Conservation (phyloP, 208 protist genomes). For the Polymyxa betae region DNA sequence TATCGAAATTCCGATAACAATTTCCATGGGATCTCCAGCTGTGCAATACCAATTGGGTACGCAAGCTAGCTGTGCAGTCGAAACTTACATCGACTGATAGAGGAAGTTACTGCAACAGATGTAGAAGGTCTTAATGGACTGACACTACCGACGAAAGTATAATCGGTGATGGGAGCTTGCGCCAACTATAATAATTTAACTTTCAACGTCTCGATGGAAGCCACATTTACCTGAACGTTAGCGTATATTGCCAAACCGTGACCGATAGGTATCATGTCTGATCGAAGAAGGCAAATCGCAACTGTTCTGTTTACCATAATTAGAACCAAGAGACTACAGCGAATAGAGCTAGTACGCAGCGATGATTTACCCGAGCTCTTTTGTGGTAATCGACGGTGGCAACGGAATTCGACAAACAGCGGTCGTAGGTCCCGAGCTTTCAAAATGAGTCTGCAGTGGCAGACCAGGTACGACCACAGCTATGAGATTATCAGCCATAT, state of each 20-base stretch:
- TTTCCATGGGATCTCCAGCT: slow-evolving; percentile 22
- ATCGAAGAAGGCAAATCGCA: neutral
- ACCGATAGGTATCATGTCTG: neutral
- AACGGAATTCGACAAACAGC: slow-evolving; percentile 46
- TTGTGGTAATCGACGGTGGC: neutral
- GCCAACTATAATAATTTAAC: neutral
- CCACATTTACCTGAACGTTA: neutral
- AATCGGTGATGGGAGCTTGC: neutral
- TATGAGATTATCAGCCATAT: slow-evolving; percentile 30
- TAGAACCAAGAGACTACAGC: too few species aligned
- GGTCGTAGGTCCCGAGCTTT: neutral
- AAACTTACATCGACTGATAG: slow-evolving; percentile 8
- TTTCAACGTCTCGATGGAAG: neutral
- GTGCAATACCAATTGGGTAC: neutral
- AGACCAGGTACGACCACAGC: slow-evolving; percentile 22
- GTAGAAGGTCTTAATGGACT: slow-evolving; percentile 1
- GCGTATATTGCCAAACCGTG: neutral
- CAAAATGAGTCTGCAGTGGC: slow-evolving; percentile 28
- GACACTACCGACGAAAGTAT: slow-evolving; percentile 15
- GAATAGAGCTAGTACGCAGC: too few species aligned
- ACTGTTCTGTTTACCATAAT: neutral
- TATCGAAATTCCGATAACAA: slow-evolving; percentile 45
- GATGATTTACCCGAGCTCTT: neutral
- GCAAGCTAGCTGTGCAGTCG: neutral
- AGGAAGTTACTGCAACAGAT: neutral